Evolutionary conservation across 345 rosid genomes (phyloP).

Genomic region (Camelina sativa): DNA sequence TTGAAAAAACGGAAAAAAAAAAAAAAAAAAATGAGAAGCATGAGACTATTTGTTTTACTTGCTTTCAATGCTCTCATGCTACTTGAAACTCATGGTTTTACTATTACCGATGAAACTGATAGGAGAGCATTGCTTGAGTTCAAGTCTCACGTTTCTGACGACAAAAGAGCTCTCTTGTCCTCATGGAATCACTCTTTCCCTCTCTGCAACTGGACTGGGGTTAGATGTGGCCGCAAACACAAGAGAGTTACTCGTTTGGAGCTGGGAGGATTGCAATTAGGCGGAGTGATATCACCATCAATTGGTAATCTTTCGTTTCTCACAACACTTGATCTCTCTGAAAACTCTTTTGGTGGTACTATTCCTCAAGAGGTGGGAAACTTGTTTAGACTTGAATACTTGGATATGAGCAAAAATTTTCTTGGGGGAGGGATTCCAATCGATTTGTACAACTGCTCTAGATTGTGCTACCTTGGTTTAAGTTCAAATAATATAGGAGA

Average conservation of each 20-base stretch:
- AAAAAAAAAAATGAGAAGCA: too few relatives aligned
- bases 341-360: not conserved
- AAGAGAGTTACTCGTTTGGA: not conserved
- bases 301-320: not conserved
- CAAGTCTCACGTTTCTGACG: not conserved
- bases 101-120: not conserved
- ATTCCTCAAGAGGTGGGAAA: constrained; percentile 3
- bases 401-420: not conserved
- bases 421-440: not conserved
- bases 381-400: not conserved
- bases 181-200: not conserved
- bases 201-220: not conserved
- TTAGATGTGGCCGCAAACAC: not conserved
- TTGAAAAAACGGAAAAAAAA: too few relatives aligned
- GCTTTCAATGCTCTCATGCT: not conserved
- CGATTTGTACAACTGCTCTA: not conserved
- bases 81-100: not conserved
- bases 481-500: not conserved
- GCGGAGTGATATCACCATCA: not conserved
- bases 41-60: not conserved
- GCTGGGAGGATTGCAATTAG: not conserved
- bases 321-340: not conserved
- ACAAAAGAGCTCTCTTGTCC: not conserved
- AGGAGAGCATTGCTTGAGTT: not conserved
- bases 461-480: not conserved